Evolutionary conservation across 148 eudicot species (phyloP).

Genomic region (Camellia lanceoleosa): DNA sequence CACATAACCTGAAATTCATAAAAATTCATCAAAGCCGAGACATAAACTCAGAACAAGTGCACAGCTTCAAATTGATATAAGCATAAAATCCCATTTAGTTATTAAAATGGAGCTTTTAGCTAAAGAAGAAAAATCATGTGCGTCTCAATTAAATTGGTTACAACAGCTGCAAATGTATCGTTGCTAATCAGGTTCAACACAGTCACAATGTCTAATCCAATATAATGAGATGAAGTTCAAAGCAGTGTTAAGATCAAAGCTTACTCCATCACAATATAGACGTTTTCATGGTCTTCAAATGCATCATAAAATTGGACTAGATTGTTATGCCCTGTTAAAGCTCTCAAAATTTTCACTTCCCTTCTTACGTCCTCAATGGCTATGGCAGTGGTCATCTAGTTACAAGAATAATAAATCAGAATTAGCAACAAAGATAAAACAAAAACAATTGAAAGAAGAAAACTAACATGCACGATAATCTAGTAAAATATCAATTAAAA

Average conservation of each 20-base stretch:
- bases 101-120: not conserved
- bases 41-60: not conserved
- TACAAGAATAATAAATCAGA: conserved; percentile 8
- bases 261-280: conserved; percentile 83
- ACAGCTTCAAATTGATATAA: not conserved
- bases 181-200: not conserved
- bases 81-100: not conserved
- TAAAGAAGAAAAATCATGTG: not conserved
- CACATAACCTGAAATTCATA: conserved; percentile 53
- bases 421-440: not conserved
- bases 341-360: conserved; percentile 75
- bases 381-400: conserved; percentile 81
- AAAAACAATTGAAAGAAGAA: not conserved
- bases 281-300: conserved; percentile 68
- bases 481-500: not conserved
- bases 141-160: not conserved
- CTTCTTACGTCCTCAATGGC: conserved; percentile 80
- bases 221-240: not conserved
- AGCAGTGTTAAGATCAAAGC: conserved; percentile 8
- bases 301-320: conserved; percentile 68
- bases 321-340: conserved; percentile 63
- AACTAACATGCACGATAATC: not conserved
- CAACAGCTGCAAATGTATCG: not conserved
- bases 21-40: conserved; percentile 10
- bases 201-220: not conserved